phyloP scores from a whole-genome alignment of 495 filamentous ascomycete species.

The Penicillium canescens region DNA sequence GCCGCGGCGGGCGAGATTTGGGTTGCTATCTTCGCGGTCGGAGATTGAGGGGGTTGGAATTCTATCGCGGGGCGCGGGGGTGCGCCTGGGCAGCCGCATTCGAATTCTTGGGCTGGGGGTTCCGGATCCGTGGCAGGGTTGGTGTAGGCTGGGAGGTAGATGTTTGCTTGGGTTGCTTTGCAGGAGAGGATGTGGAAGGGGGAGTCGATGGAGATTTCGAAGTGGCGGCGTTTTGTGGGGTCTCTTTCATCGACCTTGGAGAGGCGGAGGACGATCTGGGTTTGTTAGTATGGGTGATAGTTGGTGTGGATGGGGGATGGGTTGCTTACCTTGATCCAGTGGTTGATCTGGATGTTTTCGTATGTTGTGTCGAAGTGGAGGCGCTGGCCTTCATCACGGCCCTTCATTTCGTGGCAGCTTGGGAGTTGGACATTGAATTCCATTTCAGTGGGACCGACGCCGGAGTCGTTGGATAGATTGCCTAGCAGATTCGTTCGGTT shows the following conservation, averaged over 20 bases:
- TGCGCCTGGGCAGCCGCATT: constrained; percentile 80
- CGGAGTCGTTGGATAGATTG: constrained; percentile 65
- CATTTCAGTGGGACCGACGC: constrained; percentile 89
- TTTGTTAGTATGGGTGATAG: constrained; percentile 3
- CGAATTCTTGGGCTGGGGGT: constrained; percentile 50
- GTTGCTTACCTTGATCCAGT: constrained; percentile 92
- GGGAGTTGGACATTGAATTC: constrained; percentile 95
- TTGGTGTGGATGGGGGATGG: not conserved
- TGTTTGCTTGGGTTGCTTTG: constrained; percentile 89
- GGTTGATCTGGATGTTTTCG: constrained; percentile 93
- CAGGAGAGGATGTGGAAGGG: constrained; percentile 96
- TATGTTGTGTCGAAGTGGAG: constrained; percentile 95
- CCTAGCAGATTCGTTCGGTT: constrained; percentile 74
- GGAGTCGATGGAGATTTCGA: constrained; percentile 98
- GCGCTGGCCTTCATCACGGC: constrained; percentile 69
- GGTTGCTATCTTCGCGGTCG: constrained; percentile 23
- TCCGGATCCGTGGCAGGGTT: constrained; percentile 53
- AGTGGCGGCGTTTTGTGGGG: constrained; percentile 82
- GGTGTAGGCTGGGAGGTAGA: constrained; percentile 81
- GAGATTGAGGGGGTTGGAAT: constrained; percentile 37
- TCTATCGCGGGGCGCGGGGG: constrained; percentile 39
- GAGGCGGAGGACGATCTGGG: constrained; percentile 92
- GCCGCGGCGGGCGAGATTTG: constrained; percentile 15
- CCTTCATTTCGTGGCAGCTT: constrained; percentile 83
- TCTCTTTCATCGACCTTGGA: constrained; percentile 83